Conservation (phyloP, 2,329 filamentous ascomycete species). For the Calonectria henricotiae region DNA sequence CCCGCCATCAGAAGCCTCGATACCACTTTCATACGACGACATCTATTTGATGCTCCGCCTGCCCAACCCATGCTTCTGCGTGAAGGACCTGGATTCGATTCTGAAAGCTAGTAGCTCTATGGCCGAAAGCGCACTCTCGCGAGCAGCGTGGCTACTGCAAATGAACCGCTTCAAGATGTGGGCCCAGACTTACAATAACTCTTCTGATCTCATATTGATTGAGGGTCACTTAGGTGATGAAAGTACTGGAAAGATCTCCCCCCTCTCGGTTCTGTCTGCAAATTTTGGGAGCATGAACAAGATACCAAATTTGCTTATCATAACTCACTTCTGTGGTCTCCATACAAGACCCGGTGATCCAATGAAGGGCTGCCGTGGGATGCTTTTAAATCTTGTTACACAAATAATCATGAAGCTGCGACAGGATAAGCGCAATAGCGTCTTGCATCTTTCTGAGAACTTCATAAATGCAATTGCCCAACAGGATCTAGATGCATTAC, state of each 20-base stretch:
- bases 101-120: constrained; percentile 25
- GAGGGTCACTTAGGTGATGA: constrained; percentile 25
- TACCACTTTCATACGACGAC: constrained; percentile 16
- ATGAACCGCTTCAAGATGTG: constrained; percentile 17
- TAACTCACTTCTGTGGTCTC: constrained; percentile 24
- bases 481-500: neutral
- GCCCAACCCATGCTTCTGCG: neutral
- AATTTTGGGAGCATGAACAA: constrained; percentile 21
- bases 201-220: constrained; percentile 23
- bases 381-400: constrained; percentile 20
- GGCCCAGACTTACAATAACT: constrained; percentile 20
- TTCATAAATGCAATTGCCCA: neutral
- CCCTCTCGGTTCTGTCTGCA: constrained; percentile 30
- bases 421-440: neutral
- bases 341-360: constrained; percentile 10
- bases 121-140: neutral
- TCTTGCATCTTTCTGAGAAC: neutral
- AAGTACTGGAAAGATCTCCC: constrained; percentile 27
- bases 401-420: constrained; percentile 15
- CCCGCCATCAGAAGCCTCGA: neutral
- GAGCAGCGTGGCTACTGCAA: constrained; percentile 24
- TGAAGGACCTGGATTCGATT: constrained; percentile 6
- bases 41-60: constrained; percentile 22
- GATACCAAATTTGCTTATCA: neutral
- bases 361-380: constrained; percentile 15